phyloP scores from a whole-genome alignment of 73 alveolate genomes.

The Paramecium caudatum region DNA sequence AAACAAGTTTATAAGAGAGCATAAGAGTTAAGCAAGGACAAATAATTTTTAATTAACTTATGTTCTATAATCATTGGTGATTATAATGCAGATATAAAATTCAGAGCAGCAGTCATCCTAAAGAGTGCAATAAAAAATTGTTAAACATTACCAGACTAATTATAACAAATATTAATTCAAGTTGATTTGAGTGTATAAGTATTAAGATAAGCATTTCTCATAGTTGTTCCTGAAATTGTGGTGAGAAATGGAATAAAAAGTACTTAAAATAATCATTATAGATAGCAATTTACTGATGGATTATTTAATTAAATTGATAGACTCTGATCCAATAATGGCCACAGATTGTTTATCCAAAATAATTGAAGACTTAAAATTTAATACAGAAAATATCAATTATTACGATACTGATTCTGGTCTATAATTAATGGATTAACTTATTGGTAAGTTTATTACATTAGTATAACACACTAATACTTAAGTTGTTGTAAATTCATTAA shows the following conservation, averaged over 20 bases:
- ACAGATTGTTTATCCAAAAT: conserved; percentile 63
- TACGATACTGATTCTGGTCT: conserved; percentile 46
- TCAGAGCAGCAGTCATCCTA: conserved; percentile 45
- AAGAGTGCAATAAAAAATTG: conserved; percentile 27
- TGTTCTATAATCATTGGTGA: conserved; percentile 27
- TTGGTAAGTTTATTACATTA: background rate
- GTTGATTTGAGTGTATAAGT: conserved; percentile 28
- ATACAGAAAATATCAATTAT: conserved; percentile 51
- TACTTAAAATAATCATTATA: background rate
- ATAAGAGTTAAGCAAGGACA: conserved; percentile 40
- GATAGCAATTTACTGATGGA: conserved; percentile 32
- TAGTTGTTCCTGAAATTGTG: conserved; percentile 42
- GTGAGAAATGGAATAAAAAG: conserved; percentile 57
- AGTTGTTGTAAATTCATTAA: conserved; percentile 43
- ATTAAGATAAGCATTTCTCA: conserved; percentile 23
- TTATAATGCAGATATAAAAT: conserved; percentile 35
- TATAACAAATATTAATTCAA: conserved; percentile 3
- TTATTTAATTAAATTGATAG: background rate
- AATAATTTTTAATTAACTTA: conserved; percentile 3
- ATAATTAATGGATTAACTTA: conserved; percentile 30
- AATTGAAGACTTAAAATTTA: conserved; percentile 51
- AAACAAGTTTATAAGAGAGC: conserved; percentile 57
- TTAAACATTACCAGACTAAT: background rate
- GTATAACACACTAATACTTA: background rate
- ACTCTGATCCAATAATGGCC: conserved; percentile 33